Percentiles rank a stretch among this genome's conserved stretches.
Conservation (phyloP, 495 filamentous ascomycete species). For the Thermochaetoides thermophila region DNA sequence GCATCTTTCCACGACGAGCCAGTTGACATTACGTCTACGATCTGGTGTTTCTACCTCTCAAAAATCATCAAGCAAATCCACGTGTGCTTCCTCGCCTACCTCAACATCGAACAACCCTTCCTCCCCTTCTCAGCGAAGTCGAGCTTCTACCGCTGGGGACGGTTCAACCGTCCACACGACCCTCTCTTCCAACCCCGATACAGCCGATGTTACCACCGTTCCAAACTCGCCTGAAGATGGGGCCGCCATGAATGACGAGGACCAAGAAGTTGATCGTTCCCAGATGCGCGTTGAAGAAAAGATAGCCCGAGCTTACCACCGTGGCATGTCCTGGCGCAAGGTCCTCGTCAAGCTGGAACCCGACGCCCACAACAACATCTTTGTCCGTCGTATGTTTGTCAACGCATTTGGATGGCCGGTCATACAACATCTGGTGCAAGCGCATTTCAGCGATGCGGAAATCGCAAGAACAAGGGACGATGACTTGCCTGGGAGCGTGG, state of each 20-base stretch:
- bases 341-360: slow-evolving; percentile 90
- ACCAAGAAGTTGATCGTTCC: slow-evolving; percentile 30
- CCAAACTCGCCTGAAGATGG: too few relatives aligned
- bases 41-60: slow-evolving; percentile 6
- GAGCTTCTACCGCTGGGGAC: background rate
- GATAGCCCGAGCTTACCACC: slow-evolving; percentile 89
- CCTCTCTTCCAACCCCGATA: slow-evolving; percentile 22
- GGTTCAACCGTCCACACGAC: slow-evolving; percentile 3
- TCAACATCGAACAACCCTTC: slow-evolving; percentile 15
- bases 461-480: slow-evolving; percentile 45
- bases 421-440: slow-evolving; percentile 81
- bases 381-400: slow-evolving; percentile 87
- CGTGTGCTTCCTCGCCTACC: slow-evolving; percentile 7
- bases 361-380: slow-evolving; percentile 96
- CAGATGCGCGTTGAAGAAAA: slow-evolving; percentile 90
- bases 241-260: slow-evolving; percentile 14
- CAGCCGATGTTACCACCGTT: slow-evolving; percentile 31
- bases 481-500: slow-evolving; percentile 20
- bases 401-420: slow-evolving; percentile 98
- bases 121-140: slow-evolving; percentile 11
- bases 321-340: slow-evolving; percentile 83
- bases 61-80: slow-evolving; percentile 5
- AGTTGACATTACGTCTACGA: slow-evolving; percentile 18
- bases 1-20: slow-evolving; percentile 27
- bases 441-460: slow-evolving; percentile 67